Percentiles rank a stretch among this genome's conserved stretches.
Evolutionary conservation across 352 stramenopile species (phyloP).

Genomic region (Nothophytophthora sp.): DNA sequence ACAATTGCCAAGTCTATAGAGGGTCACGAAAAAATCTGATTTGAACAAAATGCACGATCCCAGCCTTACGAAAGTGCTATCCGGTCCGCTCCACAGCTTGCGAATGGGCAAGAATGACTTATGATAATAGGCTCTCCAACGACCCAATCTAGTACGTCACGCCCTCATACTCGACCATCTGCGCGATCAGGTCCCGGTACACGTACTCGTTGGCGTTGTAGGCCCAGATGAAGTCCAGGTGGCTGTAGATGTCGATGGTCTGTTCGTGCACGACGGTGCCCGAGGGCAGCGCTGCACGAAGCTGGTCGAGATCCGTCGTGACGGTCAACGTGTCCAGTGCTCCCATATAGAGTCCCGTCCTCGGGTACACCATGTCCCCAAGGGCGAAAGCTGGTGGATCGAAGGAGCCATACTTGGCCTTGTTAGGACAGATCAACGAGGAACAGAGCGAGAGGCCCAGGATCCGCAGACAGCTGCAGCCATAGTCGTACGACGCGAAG

Average conservation of each 20-base stretch:
- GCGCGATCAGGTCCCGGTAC: constrained; percentile 39
- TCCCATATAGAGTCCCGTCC: constrained; percentile 34
- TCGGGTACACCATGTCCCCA: constrained; percentile 31
- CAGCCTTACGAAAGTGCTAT: too few species aligned
- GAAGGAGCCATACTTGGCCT: constrained; percentile 40
- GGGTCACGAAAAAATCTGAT: too few species aligned
- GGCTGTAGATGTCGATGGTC: constrained; percentile 36
- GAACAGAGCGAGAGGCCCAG: constrained; percentile 36
- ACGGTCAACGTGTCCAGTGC: constrained; percentile 31
- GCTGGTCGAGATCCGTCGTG: constrained; percentile 24
- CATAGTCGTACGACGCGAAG: constrained; percentile 48
- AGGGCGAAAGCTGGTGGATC: constrained; percentile 34
- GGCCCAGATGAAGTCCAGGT: constrained; percentile 55
- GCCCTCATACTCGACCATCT: constrained; percentile 38
- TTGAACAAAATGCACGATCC: too few species aligned
- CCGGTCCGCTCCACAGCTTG: too few species aligned
- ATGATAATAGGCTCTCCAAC: too few species aligned
- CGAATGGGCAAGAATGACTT: too few species aligned
- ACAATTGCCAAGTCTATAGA: too few species aligned
- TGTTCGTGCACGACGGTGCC: constrained; percentile 39
- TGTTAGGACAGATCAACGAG: constrained; percentile 41
- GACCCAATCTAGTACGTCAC: constrained; percentile 37
- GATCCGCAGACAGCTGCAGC: constrained; percentile 27
- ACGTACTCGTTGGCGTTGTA: constrained; percentile 37
- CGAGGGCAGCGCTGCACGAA: constrained; percentile 29